Percentiles rank a stretch among this genome's conserved stretches.
Evolutionary conservation across 805 yeast genomes (phyloP).

Genomic region (Lachancea sp.): DNA sequence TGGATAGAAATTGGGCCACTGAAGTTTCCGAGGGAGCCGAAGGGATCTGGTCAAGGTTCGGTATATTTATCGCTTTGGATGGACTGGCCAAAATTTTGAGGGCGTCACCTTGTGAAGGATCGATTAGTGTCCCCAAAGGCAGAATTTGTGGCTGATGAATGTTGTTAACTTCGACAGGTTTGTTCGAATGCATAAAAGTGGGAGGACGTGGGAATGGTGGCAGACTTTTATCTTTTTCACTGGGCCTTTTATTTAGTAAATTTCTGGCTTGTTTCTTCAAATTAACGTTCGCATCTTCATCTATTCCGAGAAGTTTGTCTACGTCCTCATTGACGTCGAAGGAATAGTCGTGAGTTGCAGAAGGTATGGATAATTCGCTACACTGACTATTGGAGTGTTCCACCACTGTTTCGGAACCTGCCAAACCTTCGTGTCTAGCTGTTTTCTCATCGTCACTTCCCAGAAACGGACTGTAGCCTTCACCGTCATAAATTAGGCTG

Average conservation of each 20-base stretch:
- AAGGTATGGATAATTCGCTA: constrained; percentile 24
- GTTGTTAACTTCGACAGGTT: background rate
- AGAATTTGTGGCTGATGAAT: background rate
- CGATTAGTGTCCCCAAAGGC: background rate
- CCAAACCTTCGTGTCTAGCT: background rate
- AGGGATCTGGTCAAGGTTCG: constrained; percentile 19
- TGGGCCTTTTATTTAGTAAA: constrained; percentile 12
- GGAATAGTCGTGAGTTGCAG: constrained; percentile 27
- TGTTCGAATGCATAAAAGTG: background rate
- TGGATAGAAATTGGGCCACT: constrained; percentile 22
- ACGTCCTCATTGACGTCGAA: constrained; percentile 19
- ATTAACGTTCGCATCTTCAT: constrained; percentile 30
- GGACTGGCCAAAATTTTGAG: constrained; percentile 26
- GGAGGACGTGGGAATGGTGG: constrained; percentile 2
- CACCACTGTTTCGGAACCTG: background rate
- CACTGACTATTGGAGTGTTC: constrained; percentile 1
- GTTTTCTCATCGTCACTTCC: constrained; percentile 5
- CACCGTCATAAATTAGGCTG: constrained; percentile 35
- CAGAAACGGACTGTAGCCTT: constrained; percentile 29
- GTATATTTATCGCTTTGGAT: constrained; percentile 24
- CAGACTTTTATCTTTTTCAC: background rate
- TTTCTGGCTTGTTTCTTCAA: constrained; percentile 28
- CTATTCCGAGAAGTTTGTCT: constrained; percentile 27
- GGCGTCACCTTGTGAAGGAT: constrained; percentile 10
- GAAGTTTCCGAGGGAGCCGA: constrained; percentile 18